phyloP scores from a whole-genome alignment of 176 grass and related monocot genomes.

The Phoenix roebelenii region DNA sequence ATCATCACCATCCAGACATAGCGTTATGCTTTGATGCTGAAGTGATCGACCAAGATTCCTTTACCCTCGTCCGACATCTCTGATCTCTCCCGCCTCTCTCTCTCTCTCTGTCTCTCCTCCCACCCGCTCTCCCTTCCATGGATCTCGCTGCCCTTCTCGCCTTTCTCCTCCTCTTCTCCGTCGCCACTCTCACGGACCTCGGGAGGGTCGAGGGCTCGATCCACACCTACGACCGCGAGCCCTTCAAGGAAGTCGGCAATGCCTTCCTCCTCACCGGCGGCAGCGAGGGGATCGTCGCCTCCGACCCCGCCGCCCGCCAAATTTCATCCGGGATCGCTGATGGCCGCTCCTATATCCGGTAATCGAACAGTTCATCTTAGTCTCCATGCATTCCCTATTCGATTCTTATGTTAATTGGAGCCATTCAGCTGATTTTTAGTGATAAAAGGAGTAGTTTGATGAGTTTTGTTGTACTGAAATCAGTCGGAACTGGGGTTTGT shows the following conservation, averaged over 20 bases:
- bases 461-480: too few relatives aligned
- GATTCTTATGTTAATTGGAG: too few relatives aligned
- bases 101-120: neutral
- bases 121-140: constrained; percentile 23
- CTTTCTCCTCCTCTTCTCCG: constrained; percentile 13
- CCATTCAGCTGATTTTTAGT: too few relatives aligned
- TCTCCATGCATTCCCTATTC: too few relatives aligned
- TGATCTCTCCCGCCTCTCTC: neutral
- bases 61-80: too few relatives aligned
- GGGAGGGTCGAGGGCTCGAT: constrained; percentile 55
- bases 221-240: constrained; percentile 79
- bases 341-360: constrained; percentile 35
- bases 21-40: too few relatives aligned
- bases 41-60: too few relatives aligned
- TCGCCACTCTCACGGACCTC: neutral
- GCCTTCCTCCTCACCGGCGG: constrained; percentile 96
- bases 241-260: constrained; percentile 96
- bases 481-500: too few relatives aligned
- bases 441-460: too few relatives aligned
- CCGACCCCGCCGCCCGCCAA: constrained; percentile 5
- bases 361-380: neutral
- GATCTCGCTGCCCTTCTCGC: constrained; percentile 34
- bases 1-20: too few relatives aligned
- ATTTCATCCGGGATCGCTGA: constrained; percentile 6
- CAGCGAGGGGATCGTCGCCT: constrained; percentile 83